A percentile compares a stretch with the other conserved stretches of the same genome.
phyloP scores from a whole-genome alignment of 164 flowering plant genomes.

The Piper betle region DNA sequence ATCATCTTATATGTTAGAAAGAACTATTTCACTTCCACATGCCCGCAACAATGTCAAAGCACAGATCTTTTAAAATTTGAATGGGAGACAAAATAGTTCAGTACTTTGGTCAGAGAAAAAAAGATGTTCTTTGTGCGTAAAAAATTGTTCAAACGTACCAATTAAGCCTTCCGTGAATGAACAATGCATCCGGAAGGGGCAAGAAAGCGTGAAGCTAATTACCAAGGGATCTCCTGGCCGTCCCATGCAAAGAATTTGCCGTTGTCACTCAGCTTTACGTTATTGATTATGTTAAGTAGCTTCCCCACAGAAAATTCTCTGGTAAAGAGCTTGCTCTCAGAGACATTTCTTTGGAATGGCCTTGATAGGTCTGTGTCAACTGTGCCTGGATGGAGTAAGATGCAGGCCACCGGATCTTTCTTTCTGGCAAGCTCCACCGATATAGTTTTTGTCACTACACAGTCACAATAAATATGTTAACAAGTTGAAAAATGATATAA shows the following conservation, averaged over 20 bases:
- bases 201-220: neutral
- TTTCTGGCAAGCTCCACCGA: slow-evolving; percentile 70
- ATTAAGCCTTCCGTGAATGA: too few relatives aligned
- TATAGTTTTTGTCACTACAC: slow-evolving; percentile 68
- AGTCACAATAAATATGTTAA: neutral
- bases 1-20: too few relatives aligned
- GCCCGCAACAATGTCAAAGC: too few relatives aligned
- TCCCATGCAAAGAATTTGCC: slow-evolving; percentile 99
- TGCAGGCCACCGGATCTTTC: slow-evolving; percentile 76
- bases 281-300: slow-evolving; percentile 60
- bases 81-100: too few relatives aligned
- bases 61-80: too few relatives aligned
- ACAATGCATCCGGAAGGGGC: neutral
- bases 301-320: slow-evolving; percentile 79
- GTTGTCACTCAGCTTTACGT: slow-evolving; percentile 48
- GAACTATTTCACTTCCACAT: too few relatives aligned
- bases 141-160: too few relatives aligned
- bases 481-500: neutral
- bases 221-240: slow-evolving; percentile 95
- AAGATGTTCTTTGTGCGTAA: too few relatives aligned
- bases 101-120: too few relatives aligned
- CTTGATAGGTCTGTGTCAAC: slow-evolving; percentile 88
- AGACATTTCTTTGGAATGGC: slow-evolving; percentile 87
- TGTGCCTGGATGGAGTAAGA: slow-evolving; percentile 86
- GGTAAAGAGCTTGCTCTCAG: slow-evolving; percentile 73